Evolutionary conservation across 148 eudicot species (phyloP).

Genomic region (Chenopodium suecicum): DNA sequence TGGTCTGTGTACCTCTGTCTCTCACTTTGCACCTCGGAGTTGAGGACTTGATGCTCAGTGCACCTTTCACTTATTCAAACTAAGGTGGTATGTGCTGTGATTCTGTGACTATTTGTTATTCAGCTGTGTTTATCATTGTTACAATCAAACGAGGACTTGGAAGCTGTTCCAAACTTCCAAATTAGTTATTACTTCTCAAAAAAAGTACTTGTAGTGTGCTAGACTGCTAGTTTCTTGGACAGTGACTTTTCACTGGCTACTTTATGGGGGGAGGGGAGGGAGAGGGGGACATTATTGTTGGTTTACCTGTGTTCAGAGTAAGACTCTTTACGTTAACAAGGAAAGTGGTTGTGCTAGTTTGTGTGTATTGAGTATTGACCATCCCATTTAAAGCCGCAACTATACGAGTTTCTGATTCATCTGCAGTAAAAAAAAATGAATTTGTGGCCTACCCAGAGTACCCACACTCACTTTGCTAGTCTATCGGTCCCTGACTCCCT

Average conservation of each 20-base stretch:
- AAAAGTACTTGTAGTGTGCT: background rate
- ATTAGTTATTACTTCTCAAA: background rate
- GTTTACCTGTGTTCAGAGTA: background rate
- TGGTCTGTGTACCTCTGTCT: background rate
- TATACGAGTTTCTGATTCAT: background rate
- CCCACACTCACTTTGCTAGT: too few species aligned
- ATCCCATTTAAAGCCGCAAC: background rate
- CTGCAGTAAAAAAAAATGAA: background rate
- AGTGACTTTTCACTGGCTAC: background rate
- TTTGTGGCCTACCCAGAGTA: too few species aligned
- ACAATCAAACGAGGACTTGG: background rate
- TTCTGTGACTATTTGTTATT: background rate
- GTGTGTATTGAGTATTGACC: background rate
- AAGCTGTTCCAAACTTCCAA: background rate
- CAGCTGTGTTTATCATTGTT: background rate
- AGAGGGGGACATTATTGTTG: background rate
- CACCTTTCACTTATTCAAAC: background rate
- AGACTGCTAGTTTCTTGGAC: background rate
- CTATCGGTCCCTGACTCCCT: background rate
- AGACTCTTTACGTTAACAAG: background rate
- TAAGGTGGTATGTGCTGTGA: background rate
- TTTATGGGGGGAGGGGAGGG: background rate
- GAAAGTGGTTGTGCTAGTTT: background rate
- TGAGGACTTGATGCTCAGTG: background rate
- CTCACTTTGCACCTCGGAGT: background rate